Evolutionary conservation across 116 monocot genomes (phyloP).

Genomic region (Posidonia oceanica): DNA sequence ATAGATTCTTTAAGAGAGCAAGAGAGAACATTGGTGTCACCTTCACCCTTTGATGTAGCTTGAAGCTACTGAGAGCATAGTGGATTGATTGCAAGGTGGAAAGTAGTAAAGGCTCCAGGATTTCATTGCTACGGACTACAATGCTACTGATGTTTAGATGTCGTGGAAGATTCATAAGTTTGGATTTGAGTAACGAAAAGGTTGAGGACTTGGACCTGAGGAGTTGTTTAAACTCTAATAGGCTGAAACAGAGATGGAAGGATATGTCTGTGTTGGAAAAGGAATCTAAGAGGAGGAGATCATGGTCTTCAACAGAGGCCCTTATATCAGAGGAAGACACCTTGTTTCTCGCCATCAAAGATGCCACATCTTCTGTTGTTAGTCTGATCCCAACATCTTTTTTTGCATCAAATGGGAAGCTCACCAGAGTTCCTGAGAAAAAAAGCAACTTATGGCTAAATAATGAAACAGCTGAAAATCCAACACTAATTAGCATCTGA

Average conservation of each 20-base stretch:
- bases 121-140: not conserved
- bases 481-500: too few species aligned
- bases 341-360: not conserved
- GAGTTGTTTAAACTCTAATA: not conserved
- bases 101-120: not conserved
- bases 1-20: not conserved
- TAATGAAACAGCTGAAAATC: too few species aligned
- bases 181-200: conserved; percentile 2
- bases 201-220: not conserved
- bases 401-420: not conserved
- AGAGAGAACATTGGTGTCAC: not conserved
- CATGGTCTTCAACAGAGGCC: not conserved
- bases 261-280: not conserved
- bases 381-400: not conserved
- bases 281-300: not conserved
- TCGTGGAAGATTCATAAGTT: not conserved
- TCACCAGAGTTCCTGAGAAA: conserved; percentile 1
- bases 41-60: not conserved
- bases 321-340: not conserved
- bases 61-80: not conserved
- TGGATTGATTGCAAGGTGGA: conserved; percentile 5
- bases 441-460: not conserved
- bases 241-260: not conserved
- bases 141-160: not conserved
- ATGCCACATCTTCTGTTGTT: not conserved